A percentile compares a stretch with the other conserved stretches of the same genome.
These are phyloP conservation scores for Globisporangium canariense DNA, from an alignment of 352 stramenopile genomes.

Conservation along the genomic window DNA sequence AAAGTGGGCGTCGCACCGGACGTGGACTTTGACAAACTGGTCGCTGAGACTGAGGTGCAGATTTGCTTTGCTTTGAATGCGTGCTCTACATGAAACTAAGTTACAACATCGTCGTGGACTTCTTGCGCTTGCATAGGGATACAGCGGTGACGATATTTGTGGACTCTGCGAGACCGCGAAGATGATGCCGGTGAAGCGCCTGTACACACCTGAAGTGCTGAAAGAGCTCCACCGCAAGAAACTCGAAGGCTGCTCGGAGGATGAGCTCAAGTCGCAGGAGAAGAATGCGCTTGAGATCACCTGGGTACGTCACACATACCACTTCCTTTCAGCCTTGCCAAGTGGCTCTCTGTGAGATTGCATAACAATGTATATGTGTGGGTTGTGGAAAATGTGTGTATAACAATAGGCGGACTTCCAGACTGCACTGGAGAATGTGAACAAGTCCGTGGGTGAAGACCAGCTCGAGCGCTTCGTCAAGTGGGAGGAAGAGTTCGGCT, in stretches of 20 bases:
- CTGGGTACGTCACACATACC: conserved; percentile 21
- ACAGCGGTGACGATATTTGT: conserved; percentile 58
- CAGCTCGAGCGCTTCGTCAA: conserved; percentile 72
- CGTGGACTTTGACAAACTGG: conserved; percentile 68
- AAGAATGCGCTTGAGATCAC: conserved; percentile 57
- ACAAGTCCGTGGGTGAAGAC: conserved; percentile 75
- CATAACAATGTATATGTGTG: neutral
- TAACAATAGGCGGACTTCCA: conserved; percentile 47
- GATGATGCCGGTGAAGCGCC: conserved; percentile 74
- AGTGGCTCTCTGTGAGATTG: neutral
- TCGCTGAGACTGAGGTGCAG: conserved; percentile 58
- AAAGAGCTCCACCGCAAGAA: conserved; percentile 55
- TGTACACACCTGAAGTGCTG: conserved; percentile 72
- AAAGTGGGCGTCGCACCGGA: conserved; percentile 78
- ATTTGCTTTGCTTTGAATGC: too few relatives aligned
- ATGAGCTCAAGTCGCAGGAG: conserved; percentile 52
- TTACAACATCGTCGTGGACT: conserved; percentile 24
- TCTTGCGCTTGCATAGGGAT: conserved; percentile 23
- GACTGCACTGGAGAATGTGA: conserved; percentile 71
- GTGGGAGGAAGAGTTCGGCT: conserved; percentile 82
- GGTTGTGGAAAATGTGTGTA: neutral
- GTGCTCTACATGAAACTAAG: conserved; percentile 38
- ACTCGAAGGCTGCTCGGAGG: conserved; percentile 46
- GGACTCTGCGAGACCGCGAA: conserved; percentile 71
- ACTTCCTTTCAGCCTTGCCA: too few relatives aligned